Base-by-base conservation (phyloP, 176 grass and related monocot genomes). In the Zoysia pacifica region DNA sequence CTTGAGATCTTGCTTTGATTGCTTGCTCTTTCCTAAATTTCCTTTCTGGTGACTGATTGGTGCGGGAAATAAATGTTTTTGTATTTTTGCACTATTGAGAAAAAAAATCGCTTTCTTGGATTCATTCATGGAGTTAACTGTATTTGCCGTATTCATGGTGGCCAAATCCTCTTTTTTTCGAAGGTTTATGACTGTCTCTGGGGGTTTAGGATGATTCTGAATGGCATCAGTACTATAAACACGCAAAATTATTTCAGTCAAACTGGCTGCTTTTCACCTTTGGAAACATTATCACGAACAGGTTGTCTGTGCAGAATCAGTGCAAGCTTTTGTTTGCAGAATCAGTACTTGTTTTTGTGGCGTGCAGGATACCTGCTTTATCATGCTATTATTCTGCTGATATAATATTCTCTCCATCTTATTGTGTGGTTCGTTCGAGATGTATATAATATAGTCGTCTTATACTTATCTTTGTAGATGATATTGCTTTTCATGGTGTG, bases 1-100 rank as follows among this genome's bases (percentile, higher is more conserved):
- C 7, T 55, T 87, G 46, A 54, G 12, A 50, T 65, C 42, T 74
- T 86, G 16, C 51, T 75, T 61, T 74, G 12, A 67, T n/a, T 77
- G 19, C 37, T 78, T 20, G 9, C 55, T 9, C 59, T 28, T 28
- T 28, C 28, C 28, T 28, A 28, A 28, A 0, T 28, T 28, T 28
- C 28, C 8, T 64, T 49, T 50, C 3, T 50, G 69, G 60, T 80
- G 42, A 70, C 35, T 66, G 42, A 72, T 44, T 20, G 74, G 42
- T 4, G 2, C 35, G 7, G 28, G 10, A 4, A 15, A 38, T 45
- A 65, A 48, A 4, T 28, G 5, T 70, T 47, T 13, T 13, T 77
- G 51, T 53, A 1, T 28, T 48, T 68, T 77, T 64, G 47, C 65
- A 28, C 28, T 28, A 0, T 28, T 15, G 16, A 37, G 48, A 39